Conservation (phyloP, 805 yeast genomes). For the Dipodascopsis tothii region DNA sequence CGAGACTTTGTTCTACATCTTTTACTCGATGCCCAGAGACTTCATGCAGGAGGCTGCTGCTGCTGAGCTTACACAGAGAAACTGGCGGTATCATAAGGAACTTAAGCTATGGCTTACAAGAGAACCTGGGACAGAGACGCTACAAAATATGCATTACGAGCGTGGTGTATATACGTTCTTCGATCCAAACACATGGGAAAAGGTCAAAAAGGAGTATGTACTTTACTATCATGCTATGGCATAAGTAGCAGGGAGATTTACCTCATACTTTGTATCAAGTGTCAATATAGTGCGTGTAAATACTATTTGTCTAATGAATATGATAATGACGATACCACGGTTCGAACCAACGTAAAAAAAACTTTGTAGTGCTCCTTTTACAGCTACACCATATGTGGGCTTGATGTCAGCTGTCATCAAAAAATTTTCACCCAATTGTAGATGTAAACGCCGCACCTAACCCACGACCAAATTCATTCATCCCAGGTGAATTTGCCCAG, state of each 20-base stretch:
- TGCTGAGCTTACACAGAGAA: constrained; percentile 78
- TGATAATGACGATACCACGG: too few relatives aligned
- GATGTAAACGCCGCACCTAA: too few relatives aligned
- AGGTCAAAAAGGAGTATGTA: constrained; percentile 46
- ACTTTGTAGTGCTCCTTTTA: too few relatives aligned
- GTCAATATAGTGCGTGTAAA: too few relatives aligned
- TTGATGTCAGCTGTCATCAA: too few relatives aligned
- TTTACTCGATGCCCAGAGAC: constrained; percentile 89
- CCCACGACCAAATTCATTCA: too few relatives aligned
- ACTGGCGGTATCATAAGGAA: constrained; percentile 96
- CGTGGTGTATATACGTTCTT: constrained; percentile 89
- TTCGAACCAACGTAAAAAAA: too few relatives aligned
- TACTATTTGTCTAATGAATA: too few relatives aligned
- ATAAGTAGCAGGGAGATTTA: constrained; percentile 30
- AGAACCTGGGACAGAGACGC: constrained; percentile 82
- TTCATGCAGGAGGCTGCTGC: constrained; percentile 90
- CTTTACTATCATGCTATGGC: constrained; percentile 57
- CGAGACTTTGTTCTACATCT: constrained; percentile 86
- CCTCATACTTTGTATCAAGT: too few relatives aligned
- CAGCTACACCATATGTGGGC: too few relatives aligned
- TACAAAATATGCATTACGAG: constrained; percentile 74
- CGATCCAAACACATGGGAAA: constrained; percentile 91
- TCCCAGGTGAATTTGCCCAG: too few relatives aligned
- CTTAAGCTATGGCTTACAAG: constrained; percentile 95
- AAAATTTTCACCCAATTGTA: too few relatives aligned